Evolutionary conservation across 73 alveolate genomes (phyloP).

Genomic region (Symbiodinium pilosum): DNA sequence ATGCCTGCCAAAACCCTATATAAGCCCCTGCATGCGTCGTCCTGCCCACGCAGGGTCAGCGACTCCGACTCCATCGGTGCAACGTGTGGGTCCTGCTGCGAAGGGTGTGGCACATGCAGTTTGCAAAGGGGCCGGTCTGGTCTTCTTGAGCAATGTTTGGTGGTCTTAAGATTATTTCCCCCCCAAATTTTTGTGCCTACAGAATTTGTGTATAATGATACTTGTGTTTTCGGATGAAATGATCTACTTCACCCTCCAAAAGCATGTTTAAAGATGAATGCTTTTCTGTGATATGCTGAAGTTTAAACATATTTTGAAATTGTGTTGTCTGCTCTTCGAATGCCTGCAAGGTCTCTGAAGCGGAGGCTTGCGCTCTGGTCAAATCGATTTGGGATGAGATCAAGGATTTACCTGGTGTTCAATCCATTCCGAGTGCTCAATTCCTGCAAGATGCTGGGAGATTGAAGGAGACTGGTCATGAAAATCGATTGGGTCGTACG

Average conservation of each 20-base stretch:
- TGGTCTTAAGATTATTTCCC: too few relatives aligned
- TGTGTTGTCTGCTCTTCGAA: neutral
- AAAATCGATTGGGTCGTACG: neutral
- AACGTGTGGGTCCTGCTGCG: conserved; percentile 46
- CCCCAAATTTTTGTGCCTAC: too few relatives aligned
- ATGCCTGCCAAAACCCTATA: too few relatives aligned
- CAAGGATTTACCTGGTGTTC: neutral
- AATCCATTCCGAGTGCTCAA: neutral
- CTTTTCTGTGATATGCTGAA: neutral
- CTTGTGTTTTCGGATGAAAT: neutral
- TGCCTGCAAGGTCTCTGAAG: neutral
- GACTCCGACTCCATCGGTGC: neutral
- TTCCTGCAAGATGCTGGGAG: neutral
- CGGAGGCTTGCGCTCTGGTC: conserved; percentile 13
- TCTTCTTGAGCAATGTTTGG: neutral
- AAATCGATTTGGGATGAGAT: conserved; percentile 34
- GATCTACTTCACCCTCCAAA: neutral
- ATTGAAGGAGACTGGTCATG: neutral
- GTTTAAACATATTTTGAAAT: neutral
- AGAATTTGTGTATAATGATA: neutral
- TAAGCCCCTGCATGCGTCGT: too few relatives aligned
- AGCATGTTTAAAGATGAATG: too few relatives aligned
- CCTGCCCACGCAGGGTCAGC: neutral
- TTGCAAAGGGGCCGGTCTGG: neutral
- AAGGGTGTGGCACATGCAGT: conserved; percentile 41